Evolutionary conservation across 169 alveolate species (phyloP).

Genomic region (Eimeria falciformis): DNA sequence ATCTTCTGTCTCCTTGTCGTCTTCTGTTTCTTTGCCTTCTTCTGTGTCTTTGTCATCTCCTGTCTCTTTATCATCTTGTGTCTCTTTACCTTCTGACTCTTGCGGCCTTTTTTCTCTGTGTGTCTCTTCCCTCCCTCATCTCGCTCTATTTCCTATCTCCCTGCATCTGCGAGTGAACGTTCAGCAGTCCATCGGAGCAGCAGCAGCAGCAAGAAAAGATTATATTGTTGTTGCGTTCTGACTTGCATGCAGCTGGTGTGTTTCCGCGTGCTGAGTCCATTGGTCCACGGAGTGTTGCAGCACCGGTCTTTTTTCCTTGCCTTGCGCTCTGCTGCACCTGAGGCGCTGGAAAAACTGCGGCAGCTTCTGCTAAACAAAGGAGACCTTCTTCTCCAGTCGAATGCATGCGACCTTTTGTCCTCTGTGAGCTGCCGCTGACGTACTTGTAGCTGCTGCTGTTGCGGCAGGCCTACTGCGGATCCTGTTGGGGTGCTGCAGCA

Average conservation of each 20-base stretch:
- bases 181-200: background rate
- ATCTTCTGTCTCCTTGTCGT: background rate
- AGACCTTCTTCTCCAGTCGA: constrained; percentile 2
- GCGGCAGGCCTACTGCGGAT: background rate
- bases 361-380: background rate
- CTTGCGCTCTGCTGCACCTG: constrained; percentile 1
- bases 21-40: background rate
- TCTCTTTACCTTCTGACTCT: no score
- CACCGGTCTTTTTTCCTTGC: constrained; percentile 11
- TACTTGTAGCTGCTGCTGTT: background rate
- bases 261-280: constrained; percentile 2
- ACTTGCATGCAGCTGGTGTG: constrained; percentile 1
- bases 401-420: constrained; percentile 19
- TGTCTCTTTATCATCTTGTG: no score
- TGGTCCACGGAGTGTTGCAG: background rate
- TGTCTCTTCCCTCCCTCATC: no score
- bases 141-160: background rate
- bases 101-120: no score
- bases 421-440: background rate
- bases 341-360: background rate
- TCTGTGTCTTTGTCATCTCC: background rate
- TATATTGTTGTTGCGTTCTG: no score
- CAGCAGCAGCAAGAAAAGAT: background rate
- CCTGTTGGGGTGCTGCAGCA: background rate
- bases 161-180: background rate